Evolutionary conservation across 2,329 filamentous ascomycete species (phyloP), one percentile per base, ranked within the genome.

Genomic region (Cordyceps cateniannulata): DNA sequence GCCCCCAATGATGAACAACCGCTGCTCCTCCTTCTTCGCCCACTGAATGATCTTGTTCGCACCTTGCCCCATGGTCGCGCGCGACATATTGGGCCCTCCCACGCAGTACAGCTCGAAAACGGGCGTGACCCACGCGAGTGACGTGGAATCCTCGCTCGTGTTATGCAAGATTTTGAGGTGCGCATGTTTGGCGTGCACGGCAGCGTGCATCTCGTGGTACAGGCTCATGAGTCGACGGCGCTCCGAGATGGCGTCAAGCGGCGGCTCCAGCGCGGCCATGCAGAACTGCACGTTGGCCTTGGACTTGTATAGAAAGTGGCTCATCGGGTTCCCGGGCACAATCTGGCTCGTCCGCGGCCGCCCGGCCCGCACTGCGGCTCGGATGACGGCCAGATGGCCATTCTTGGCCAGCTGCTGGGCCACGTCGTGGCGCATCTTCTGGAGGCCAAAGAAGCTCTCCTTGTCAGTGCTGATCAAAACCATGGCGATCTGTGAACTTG

Each of bases 1-100:
- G n/a, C 95, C 96, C 1, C 95, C 95, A 70, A 99, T 95, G 62
- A 99, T 96, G 70, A 99, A 99, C 6, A 98, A 78, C 61, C 95
- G 81, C 74, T 98, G 93, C 74, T 98, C 93, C 75, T 99, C 95
- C 65, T 87, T 82, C 70, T 90, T 88, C 1, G 93, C 88, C 93
- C 93, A 99, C 70, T 95, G 90, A 6, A 96, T 87, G 54, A 99
- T 85, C 75, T 89, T 88, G 71, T 95, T 96, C 38, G 93, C 93
- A 12, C 89, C 91, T 71, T 93, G 89, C 10, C 91, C 90, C 68
- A 99, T 80, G 12, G 86, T 84, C 24, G 79, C 76, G 45, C 84
- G 77, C 29, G 83, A 83, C 40, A 83, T 76, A 65, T 87, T 87
- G 2, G 90, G 89, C 0, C 90, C 90, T 20, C 93, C 91, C n/a